Base-by-base conservation (phyloP, 768 basidiomycete species). In the Daedaleopsis sinensis region DNA sequence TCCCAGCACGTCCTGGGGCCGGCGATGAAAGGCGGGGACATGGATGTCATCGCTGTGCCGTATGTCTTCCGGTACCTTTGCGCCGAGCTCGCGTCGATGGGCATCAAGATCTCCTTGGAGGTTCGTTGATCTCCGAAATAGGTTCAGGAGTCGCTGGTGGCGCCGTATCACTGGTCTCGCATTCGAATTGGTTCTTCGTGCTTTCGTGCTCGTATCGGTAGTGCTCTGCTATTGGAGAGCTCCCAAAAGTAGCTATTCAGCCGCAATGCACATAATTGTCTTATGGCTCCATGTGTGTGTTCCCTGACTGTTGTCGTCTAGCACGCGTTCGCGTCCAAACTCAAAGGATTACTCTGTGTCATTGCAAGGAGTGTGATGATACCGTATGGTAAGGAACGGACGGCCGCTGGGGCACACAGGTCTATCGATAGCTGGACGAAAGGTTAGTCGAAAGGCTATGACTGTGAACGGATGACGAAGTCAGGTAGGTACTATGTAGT, bases 31-130 rank as follows among this genome's bases (percentile, higher is more conserved):
- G 91, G 90, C 36, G 88, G 90, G 16, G 88, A 94, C 65, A 85
- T 99, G 73, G 97, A 98, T 74, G 89, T 99, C 50, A 88, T 99
- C 55, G 96, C 96, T 13, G 84, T 99, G 21, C 97, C 97, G 8
- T 98, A 92, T 70, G 95, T 96, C 53, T 96, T 97, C 77, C 83
- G 93, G 52, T 93, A 95, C 78, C 82, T 98, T 12, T 95, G 96
- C 71, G 91, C 96, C 2, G 97, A 99, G 77, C 78, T 99, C 67
- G 96, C 96, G n/a, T 90, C 93, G 18, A 98, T 98, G 96, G 96
- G 97, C 49, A 98, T 99, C 68, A 86, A 90, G 38, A 83, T 98
- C 53, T 91, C 93, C 51, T 76, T 98, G 52, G 88, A 91, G 71
- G 85, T 96, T 55, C 82, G 74, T 53, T 92, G 76, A 54, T 12